Base-by-base conservation (phyloP, 331 rosid species). In the Pyracantha coccinea region DNA sequence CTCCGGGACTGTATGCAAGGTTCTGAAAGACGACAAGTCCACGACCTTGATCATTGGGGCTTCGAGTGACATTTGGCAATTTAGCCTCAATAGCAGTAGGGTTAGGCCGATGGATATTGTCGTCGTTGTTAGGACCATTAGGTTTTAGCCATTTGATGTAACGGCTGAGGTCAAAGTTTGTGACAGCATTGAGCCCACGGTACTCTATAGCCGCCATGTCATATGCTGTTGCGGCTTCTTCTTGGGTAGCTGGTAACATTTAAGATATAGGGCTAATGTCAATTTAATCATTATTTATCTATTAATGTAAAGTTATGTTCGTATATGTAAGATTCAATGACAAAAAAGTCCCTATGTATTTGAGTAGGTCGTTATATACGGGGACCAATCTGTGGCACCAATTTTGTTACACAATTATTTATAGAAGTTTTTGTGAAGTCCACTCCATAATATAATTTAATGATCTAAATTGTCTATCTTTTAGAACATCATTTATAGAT, bases 111-210 rank as follows among this genome's bases (percentile, higher is more conserved):
- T 23, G 25, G 27, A 14, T 8, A 63, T 57, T 78, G 66, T 45
- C 70, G 19, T 21, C 59, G 62, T 57, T 64, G 61, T 57, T 70
- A 11, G 38, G 71, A 54, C 68, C 71, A 57, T 73, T 57, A 15
- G 82, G 87, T 69, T 80, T 84, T 23, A 84, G 80, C 87, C 87
- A 84, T 63, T 84, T 84, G 27, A 84, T 84, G 75, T 84, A 84
- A 70, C 84, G 87, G 68, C 85, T 77, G 4, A 84, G 80, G 71
- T 84, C 87, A 50, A 84, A 84, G 78, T 84, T 84, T 41, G 87
- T 84, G 55, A 84, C 87, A 10, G 87, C 87, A 35, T 84, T 84
- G 17, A 84, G 85, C 44, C 87, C 87, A 7, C 87, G 82, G 33
- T 84, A 80, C 41, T 84, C 87, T 77, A 80, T 80, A 2, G 85